phyloP scores from a whole-genome alignment of 2,329 filamentous ascomycete genomes.

The Leptographium flavum region DNA sequence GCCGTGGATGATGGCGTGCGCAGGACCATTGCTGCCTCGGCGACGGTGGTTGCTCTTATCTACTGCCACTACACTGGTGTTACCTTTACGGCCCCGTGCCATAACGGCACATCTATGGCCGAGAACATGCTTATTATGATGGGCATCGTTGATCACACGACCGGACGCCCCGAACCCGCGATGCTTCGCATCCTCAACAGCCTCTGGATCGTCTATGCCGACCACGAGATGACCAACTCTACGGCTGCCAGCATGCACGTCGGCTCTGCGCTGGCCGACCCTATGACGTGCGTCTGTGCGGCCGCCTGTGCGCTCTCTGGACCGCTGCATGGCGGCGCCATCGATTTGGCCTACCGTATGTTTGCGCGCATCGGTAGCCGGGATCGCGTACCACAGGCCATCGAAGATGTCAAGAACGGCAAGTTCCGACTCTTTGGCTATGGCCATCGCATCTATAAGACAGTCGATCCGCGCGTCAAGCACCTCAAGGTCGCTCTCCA shows the following conservation, averaged over 20 bases:
- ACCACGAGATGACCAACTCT: conserved; percentile 45
- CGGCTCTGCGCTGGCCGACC: conserved; percentile 40
- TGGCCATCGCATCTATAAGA: conserved; percentile 40
- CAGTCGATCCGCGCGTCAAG: conserved; percentile 31
- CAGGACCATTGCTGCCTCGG: neutral
- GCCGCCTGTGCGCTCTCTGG: conserved; percentile 40
- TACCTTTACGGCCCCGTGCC: neutral
- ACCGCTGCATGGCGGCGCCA: conserved; percentile 44
- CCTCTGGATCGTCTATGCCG: conserved; percentile 40
- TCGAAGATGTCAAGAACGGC: conserved; percentile 32
- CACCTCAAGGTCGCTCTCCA: neutral
- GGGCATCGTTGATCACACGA: conserved; percentile 19
- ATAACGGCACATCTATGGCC: neutral
- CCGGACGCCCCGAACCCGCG: conserved; percentile 32
- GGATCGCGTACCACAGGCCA: conserved; percentile 34
- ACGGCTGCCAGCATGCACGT: conserved; percentile 42
- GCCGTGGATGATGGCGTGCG: neutral
- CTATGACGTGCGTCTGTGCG: conserved; percentile 36
- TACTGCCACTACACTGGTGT: neutral
- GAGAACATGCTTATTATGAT: neutral
- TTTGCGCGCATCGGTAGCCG: conserved; percentile 34
- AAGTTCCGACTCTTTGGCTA: conserved; percentile 40
- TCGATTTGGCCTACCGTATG: conserved; percentile 40
- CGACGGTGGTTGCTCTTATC: neutral
- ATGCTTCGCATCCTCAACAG: conserved; percentile 36